Percentiles rank a stretch among this genome's conserved stretches.
Conservation (phyloP, 441 rosid genomes). For the Pelargonium citronellum region DNA sequence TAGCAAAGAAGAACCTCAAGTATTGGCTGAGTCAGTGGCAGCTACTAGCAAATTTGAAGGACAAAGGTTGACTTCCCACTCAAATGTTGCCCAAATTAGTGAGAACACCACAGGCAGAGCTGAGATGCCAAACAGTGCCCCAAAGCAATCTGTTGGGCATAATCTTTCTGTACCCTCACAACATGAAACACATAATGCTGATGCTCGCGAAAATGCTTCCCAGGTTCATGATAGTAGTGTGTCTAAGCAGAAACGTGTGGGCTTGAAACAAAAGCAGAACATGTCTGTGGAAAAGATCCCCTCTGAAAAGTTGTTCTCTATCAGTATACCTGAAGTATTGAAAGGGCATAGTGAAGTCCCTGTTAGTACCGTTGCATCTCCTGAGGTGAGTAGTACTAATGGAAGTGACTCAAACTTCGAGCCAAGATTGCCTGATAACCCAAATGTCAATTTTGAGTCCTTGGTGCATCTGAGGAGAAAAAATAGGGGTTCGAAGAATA, state of each 20-base stretch:
- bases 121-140: conserved; percentile 33
- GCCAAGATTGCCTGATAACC: conserved; percentile 34
- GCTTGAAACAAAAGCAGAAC: conserved; percentile 52
- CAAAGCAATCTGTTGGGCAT: conserved; percentile 21
- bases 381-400: conserved; percentile 25
- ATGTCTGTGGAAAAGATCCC: conserved; percentile 33
- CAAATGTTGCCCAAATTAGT: conserved; percentile 24
- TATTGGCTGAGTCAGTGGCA: conserved; percentile 25
- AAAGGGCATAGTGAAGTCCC: conserved; percentile 28
- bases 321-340: conserved; percentile 28
- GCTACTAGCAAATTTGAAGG: conserved; percentile 25
- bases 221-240: conserved; percentile 30
- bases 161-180: conserved; percentile 25
- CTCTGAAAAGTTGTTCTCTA: conserved; percentile 33
- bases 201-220: conserved; percentile 26
- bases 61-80: conserved; percentile 22
- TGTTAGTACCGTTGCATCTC: conserved; percentile 28
- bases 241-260: conserved; percentile 49
- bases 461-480: conserved; percentile 44
- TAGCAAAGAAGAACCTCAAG: conserved; percentile 23
- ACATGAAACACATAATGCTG: conserved; percentile 31
- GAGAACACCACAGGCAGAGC: conserved; percentile 23
- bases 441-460: conserved; percentile 18
- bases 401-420: conserved; percentile 35
- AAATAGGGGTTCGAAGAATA: conserved; percentile 54